These are phyloP conservation scores for Auricularia auricula-judae DNA, from an alignment of 768 basidiomycete species.

Conservation along the genomic window DNA sequence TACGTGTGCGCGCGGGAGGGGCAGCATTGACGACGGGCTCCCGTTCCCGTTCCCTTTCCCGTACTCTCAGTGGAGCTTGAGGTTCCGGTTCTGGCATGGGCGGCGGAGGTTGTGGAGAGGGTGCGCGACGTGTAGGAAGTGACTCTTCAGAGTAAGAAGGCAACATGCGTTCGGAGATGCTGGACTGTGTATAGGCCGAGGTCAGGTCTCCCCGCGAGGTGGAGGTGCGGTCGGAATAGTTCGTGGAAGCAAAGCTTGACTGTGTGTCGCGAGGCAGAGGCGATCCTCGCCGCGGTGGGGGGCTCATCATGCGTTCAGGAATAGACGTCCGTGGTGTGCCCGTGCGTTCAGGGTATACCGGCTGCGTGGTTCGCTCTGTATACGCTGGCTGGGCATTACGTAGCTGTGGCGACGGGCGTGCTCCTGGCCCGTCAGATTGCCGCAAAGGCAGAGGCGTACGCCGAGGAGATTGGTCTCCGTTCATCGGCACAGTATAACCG, in stretches of 20 bases:
- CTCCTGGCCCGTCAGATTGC: neutral
- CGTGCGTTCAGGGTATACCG: neutral
- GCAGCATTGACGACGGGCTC: neutral
- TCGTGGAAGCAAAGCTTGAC: neutral
- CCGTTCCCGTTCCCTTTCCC: neutral
- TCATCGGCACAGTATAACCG: neutral
- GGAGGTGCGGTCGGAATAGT: neutral
- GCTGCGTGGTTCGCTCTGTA: neutral
- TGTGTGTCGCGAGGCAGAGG: neutral
- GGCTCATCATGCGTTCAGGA: neutral
- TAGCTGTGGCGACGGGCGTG: neutral
- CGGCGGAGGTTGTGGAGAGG: constrained; percentile 1
- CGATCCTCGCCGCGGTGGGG: neutral
- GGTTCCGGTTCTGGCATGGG: neutral
- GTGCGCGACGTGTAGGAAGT: neutral
- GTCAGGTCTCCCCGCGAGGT: neutral
- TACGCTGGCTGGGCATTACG: neutral
- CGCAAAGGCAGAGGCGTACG: neutral
- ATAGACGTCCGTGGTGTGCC: neutral
- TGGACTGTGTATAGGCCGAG: neutral
- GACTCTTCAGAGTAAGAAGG: neutral
- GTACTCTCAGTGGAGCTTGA: neutral
- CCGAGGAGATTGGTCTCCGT: neutral
- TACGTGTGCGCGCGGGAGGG: neutral
- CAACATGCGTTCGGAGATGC: neutral